Conservation (phyloP, 441 rosid genomes). For the Euphorbia schlechtendalii region DNA sequence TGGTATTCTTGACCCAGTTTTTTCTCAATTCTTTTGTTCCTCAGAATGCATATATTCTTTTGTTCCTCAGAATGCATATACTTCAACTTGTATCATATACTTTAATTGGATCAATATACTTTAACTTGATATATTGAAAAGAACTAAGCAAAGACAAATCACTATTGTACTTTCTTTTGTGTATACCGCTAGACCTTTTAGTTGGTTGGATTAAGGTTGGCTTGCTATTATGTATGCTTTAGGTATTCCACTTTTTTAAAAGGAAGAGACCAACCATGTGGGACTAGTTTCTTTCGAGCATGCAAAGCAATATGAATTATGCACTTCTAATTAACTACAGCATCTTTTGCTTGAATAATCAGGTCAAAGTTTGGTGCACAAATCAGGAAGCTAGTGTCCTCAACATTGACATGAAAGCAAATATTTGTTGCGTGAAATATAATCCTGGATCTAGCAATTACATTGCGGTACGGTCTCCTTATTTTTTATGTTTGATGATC, state of each 20-base stretch:
- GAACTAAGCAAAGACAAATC: constrained; percentile 5
- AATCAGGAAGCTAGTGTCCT: constrained; percentile 91
- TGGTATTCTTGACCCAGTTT: constrained; percentile 13
- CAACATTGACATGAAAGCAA: constrained; percentile 97
- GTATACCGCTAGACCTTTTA: constrained; percentile 1
- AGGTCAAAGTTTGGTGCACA: constrained; percentile 99
- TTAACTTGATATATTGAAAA: background rate
- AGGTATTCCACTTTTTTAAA: background rate
- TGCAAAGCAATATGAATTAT: background rate
- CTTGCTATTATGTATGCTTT: background rate
- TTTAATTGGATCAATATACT: constrained; percentile 6
- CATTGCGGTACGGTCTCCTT: constrained; percentile 64
- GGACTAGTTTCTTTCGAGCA: constrained; percentile 3
- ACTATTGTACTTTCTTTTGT: background rate
- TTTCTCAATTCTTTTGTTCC: constrained; percentile 5
- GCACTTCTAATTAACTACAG: constrained; percentile 1
- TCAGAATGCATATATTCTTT: background rate
- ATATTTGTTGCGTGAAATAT: constrained; percentile 96
- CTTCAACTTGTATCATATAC: too few species aligned
- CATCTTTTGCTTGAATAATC: constrained; percentile 24
- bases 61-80: background rate
- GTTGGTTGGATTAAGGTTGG: background rate
- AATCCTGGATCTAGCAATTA: constrained; percentile 96
- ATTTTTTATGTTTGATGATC: background rate
- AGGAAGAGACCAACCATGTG: background rate